A percentile compares a stretch with the other conserved stretches of the same genome.
Conservation (phyloP, 768 basidiomycete species). For the Hebeloma cylindrosporum region DNA sequence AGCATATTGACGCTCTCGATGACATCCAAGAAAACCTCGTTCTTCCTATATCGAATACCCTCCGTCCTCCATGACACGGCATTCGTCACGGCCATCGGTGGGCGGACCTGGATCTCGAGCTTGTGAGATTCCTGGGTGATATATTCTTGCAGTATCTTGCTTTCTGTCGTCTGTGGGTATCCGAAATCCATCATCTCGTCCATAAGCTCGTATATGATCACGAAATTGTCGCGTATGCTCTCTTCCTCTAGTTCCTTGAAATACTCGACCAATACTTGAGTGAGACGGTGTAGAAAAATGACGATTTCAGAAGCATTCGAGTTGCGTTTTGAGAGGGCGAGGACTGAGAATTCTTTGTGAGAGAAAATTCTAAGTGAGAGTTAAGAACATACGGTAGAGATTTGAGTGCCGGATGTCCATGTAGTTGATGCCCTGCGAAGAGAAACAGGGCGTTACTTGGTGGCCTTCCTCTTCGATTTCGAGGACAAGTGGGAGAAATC, state of each 20-base stretch:
- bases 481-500: conserved; percentile 88
- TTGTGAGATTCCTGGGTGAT: conserved; percentile 99
- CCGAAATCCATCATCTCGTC: conserved; percentile 99
- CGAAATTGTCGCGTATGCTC: conserved; percentile 98
- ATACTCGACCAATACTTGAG: conserved; percentile 93
- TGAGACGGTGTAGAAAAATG: conserved; percentile 92
- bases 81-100: conserved; percentile 96
- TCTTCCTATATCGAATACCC: conserved; percentile 96
- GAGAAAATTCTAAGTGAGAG: background rate
- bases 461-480: conserved; percentile 98
- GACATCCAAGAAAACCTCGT: conserved; percentile 98
- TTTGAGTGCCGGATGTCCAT: conserved; percentile 99
- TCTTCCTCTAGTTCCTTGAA: conserved; percentile 99
- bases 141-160: conserved; percentile 99
- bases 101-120: conserved; percentile 87
- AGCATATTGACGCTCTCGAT: conserved; percentile 97
- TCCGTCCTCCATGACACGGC: conserved; percentile 99
- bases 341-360: conserved; percentile 49
- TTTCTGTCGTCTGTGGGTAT: conserved; percentile 97
- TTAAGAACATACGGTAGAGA: conserved; percentile 74
- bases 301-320: conserved; percentile 95
- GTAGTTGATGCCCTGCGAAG: conserved; percentile 93
- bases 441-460: conserved; percentile 95
- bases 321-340: conserved; percentile 95
- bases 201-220: conserved; percentile 97